phyloP scores from a whole-genome alignment of 2,329 filamentous ascomycete species.

The Drechslera avenae region DNA sequence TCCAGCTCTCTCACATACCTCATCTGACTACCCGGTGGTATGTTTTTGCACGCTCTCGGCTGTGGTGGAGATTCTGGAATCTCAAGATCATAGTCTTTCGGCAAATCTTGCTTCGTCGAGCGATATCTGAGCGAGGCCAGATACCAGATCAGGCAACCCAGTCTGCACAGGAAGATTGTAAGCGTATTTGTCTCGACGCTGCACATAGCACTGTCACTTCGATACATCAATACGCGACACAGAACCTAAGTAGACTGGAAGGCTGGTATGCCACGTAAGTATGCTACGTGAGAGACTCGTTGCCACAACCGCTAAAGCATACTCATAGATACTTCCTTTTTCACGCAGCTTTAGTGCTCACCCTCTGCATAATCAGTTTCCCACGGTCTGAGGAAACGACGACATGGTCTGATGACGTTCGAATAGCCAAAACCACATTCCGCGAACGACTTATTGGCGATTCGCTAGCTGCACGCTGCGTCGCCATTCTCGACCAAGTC shows the following conservation, averaged over 20 bases:
- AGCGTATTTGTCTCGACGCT: constrained; percentile 31
- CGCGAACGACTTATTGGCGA: constrained; percentile 28
- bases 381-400: constrained; percentile 20
- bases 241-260: constrained; percentile 27
- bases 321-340: constrained; percentile 30
- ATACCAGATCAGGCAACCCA: constrained; percentile 24
- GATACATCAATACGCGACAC: constrained; percentile 28
- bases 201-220: constrained; percentile 32
- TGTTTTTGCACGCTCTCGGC: constrained; percentile 26
- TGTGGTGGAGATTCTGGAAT: constrained; percentile 38
- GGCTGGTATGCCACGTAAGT: constrained; percentile 37
- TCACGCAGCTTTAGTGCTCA: constrained; percentile 32
- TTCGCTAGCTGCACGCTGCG: constrained; percentile 33
- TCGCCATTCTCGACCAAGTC: constrained; percentile 33
- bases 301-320: neutral
- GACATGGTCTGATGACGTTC: constrained; percentile 29
- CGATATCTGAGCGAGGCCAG: constrained; percentile 29
- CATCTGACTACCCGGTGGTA: constrained; percentile 23
- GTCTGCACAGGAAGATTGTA: constrained; percentile 28
- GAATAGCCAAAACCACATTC: constrained; percentile 27
- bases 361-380: constrained; percentile 34
- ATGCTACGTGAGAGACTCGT: neutral
- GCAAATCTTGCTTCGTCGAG: constrained; percentile 29
- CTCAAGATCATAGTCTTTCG: constrained; percentile 34
- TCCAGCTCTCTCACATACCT: constrained; percentile 18